Conservation (phyloP, 2,329 filamentous ascomycete genomes). For the Rutstroemia sydowiana region DNA sequence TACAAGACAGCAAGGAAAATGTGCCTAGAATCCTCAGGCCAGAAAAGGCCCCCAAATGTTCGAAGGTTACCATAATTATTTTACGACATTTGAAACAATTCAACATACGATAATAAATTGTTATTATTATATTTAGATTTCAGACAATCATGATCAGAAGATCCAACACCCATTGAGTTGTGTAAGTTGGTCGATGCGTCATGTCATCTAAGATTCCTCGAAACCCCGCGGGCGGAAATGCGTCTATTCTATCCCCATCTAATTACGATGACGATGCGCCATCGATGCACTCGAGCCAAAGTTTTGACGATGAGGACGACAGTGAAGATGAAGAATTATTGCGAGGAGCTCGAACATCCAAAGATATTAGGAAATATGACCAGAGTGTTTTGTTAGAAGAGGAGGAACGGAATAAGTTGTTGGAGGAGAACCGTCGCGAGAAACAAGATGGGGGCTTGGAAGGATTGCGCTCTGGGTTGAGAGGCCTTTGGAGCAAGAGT, state of each 20-base stretch:
- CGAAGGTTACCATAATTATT: not conserved
- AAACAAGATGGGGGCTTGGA: constrained; percentile 28
- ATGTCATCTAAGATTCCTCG: constrained; percentile 9
- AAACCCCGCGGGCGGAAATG: constrained; percentile 12
- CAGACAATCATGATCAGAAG: not conserved
- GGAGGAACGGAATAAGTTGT: constrained; percentile 59
- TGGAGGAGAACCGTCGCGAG: constrained; percentile 43
- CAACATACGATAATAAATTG: not conserved
- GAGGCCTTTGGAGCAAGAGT: constrained; percentile 30
- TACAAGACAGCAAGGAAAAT: not conserved
- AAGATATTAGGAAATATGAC: constrained; percentile 63
- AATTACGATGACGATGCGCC: constrained; percentile 45
- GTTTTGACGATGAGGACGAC: constrained; percentile 69
- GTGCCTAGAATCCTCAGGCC: not conserved
- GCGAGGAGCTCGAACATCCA: constrained; percentile 57
- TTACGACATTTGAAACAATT: not conserved
- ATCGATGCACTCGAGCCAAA: constrained; percentile 54
- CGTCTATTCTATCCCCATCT: constrained; percentile 25
- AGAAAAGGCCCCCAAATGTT: not conserved
- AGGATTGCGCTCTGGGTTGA: constrained; percentile 34
- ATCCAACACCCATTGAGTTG: not conserved
- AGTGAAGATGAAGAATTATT: constrained; percentile 68
- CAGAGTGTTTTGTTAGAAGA: constrained; percentile 66
- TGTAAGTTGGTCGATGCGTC: not conserved
- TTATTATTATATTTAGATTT: not conserved